Base-by-base conservation (phyloP, 1,139 yeast genomes). In the Yamadazyma atlantica region DNA sequence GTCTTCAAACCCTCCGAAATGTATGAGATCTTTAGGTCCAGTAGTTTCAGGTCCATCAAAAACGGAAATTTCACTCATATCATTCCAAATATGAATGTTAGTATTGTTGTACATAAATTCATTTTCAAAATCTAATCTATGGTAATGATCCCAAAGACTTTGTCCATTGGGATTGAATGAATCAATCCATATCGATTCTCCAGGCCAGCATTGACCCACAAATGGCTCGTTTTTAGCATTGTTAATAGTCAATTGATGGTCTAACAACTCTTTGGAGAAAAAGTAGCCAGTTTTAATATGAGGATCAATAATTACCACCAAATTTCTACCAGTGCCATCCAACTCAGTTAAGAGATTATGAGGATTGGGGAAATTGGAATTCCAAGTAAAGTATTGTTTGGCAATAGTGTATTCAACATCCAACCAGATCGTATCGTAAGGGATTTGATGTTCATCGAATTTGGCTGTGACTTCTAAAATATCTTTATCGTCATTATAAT, bases 201-300 rank as follows among this genome's bases (percentile, higher is more conserved):
- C 99, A 1, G 98, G 97, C 99, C 99, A 92, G 62, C 98, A 92
- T 58, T 89, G 94, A 2, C 97, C 98, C 42, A 75, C 69, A 56
- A 72, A 90, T 2, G 80, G 63, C 1, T 65, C 58, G 29, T 69
- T 64, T 2, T 42, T 32, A 3, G 57, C 36, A 32, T 78, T 80
- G 15, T 72, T 69, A 40, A 73, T 66, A 1, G 68, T 59, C 2
- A 64, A 45, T 16, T 62, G 52, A 19, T 70, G 55, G 10, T 67
- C 57, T 13, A 66, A 58, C 21, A 85, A 50, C 1, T 57, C 60
- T 10, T 83, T 72, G 53, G 90, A 83, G 1, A 87, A 78, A 17
- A 66, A 65, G 57, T 89, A 90, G 4, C 75, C 82, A 0, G 69
- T 64, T 55, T 89, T 90, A 40, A 94, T 66, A 60, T 92, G 98